Evolutionary conservation across 1,139 yeast species (phyloP).

Genomic region (Blastobotrys malaysiensis): DNA sequence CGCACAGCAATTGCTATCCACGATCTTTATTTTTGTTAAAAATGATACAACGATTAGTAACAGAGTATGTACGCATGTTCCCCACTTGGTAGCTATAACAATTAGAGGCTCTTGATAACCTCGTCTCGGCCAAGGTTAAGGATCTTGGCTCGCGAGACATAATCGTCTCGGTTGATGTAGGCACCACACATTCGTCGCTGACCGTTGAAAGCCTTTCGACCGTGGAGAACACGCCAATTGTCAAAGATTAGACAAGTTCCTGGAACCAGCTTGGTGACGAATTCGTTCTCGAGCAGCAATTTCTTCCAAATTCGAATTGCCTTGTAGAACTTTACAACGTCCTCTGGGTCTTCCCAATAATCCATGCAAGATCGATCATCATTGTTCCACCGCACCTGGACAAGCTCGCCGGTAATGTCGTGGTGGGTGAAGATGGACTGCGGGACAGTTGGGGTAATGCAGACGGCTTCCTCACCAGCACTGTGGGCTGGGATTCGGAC

Average conservation of each 20-base stretch:
- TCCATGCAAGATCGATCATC: conserved; percentile 68
- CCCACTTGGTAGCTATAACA: too few relatives aligned
- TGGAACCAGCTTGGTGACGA: conserved; percentile 55
- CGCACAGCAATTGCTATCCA: too few relatives aligned
- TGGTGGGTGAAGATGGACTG: conserved; percentile 57
- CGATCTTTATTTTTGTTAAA: too few relatives aligned
- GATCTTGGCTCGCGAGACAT: conserved; percentile 50
- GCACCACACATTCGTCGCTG: conserved; percentile 75
- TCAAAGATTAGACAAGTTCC: conserved; percentile 69
- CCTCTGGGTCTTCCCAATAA: conserved; percentile 48
- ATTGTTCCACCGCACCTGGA: conserved; percentile 73
- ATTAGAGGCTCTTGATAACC: conserved; percentile 40
- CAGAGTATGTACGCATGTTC: too few relatives aligned
- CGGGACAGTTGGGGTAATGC: conserved; percentile 58
- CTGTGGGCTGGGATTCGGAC: conserved; percentile 68
- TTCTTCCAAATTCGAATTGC: conserved; percentile 57
- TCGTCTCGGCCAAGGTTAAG: conserved; percentile 49
- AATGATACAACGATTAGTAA: too few relatives aligned
- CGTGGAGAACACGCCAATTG: conserved; percentile 73
- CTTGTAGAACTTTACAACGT: conserved; percentile 52
- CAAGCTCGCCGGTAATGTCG: conserved; percentile 43
- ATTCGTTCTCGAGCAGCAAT: conserved; percentile 52
- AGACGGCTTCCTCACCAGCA: conserved; percentile 66
- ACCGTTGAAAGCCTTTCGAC: conserved; percentile 66
- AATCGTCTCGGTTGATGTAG: conserved; percentile 66